These are phyloP conservation scores for Aechmea fasciata DNA, from an alignment of 176 grass and related monocot species.

Conservation along the genomic window DNA sequence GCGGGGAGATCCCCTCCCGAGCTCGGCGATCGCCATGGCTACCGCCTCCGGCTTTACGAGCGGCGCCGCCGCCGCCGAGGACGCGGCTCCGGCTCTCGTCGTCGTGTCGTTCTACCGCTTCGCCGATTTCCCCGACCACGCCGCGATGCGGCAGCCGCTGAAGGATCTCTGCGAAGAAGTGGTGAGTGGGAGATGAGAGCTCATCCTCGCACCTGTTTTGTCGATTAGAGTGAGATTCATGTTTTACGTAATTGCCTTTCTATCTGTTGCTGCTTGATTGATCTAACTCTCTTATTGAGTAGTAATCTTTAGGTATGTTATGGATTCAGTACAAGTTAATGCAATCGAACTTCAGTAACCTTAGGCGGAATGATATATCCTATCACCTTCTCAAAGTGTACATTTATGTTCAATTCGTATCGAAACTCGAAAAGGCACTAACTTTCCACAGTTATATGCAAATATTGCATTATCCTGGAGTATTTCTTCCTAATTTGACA, in stretches of 20 bases:
- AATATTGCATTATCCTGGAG: no score
- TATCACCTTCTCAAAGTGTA: no score
- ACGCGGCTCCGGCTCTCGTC: constrained; percentile 23
- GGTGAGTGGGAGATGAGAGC: constrained; percentile 31
- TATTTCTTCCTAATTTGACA: no score
- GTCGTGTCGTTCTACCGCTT: constrained; percentile 90
- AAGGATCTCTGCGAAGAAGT: constrained; percentile 78
- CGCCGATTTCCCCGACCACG: constrained; percentile 70
- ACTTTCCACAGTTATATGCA: no score
- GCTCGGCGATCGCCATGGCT: constrained; percentile 13
- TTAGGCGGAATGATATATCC: no score
- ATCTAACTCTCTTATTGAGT: no score
- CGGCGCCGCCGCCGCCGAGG: neutral
- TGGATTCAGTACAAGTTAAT: no score
- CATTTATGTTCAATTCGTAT: no score
- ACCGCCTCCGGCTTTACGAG: neutral
- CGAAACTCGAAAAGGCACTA: no score
- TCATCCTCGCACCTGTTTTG: neutral
- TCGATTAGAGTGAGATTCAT: neutral
- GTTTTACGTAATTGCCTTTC: neutral
- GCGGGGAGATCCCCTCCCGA: constrained; percentile 11
- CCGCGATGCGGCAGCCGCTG: constrained; percentile 44
- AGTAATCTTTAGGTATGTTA: no score
- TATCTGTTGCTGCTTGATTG: neutral
- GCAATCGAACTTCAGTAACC: no score